phyloP scores from a whole-genome alignment of 2,329 filamentous ascomycete genomes.

The Daldinia sp. region DNA sequence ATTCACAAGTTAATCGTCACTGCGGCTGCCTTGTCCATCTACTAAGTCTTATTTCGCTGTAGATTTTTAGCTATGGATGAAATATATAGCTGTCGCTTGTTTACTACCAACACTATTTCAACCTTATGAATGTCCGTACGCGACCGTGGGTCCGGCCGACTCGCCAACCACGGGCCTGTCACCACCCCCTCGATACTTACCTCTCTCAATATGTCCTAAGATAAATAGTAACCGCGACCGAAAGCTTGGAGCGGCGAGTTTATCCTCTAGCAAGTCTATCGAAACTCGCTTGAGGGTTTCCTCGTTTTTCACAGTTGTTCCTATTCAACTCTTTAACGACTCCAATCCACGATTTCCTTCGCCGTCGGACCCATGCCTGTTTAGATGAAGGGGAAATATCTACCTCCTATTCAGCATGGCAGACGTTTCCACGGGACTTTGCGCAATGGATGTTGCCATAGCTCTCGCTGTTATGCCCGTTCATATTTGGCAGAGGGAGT shows the following conservation, averaged over 20 bases:
- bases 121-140: slow-evolving; percentile 3
- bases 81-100: neutral
- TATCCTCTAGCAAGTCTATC: neutral
- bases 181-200: neutral
- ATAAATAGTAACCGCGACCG: neutral
- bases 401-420: slow-evolving; percentile 12
- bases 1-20: neutral
- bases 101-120: neutral
- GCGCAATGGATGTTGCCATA: slow-evolving; percentile 9
- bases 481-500: slow-evolving; percentile 10
- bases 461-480: slow-evolving; percentile 3
- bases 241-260: neutral
- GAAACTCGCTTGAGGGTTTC: neutral
- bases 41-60: neutral
- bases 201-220: neutral
- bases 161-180: neutral
- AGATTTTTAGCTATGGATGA: neutral
- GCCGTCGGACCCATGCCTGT: neutral
- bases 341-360: slow-evolving; percentile 6
- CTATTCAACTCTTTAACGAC: slow-evolving; percentile 9
- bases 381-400: slow-evolving; percentile 4
- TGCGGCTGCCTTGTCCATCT: neutral
- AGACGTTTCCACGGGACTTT: neutral
- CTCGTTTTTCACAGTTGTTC: slow-evolving; percentile 6
- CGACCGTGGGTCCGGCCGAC: slow-evolving; percentile 5